These are phyloP conservation scores for Protea cynaroides DNA, from an alignment of 164 flowering plant species.

Conservation along the genomic window DNA sequence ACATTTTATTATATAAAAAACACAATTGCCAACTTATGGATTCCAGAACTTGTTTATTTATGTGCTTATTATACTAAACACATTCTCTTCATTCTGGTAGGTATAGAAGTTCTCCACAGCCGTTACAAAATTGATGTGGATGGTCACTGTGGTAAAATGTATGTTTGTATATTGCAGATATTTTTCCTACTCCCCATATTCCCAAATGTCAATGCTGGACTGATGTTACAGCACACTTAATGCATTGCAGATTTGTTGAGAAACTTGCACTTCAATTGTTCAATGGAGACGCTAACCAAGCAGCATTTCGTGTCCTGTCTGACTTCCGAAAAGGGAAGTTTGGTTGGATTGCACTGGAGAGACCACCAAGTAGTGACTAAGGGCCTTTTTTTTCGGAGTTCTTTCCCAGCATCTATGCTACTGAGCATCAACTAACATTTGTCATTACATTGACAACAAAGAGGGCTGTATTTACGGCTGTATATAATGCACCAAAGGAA, in stretches of 20 bases:
- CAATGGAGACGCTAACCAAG: slow-evolving; percentile 79
- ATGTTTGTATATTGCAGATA: slow-evolving; percentile 17
- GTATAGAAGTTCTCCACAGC: slow-evolving; percentile 45
- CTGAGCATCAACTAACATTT: background rate
- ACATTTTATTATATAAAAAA: background rate
- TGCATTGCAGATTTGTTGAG: slow-evolving; percentile 62
- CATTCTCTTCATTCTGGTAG: slow-evolving; percentile 30
- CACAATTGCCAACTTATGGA: no score
- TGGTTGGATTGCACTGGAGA: slow-evolving; percentile 87
- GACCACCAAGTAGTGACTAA: slow-evolving; percentile 56
- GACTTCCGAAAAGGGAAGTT: slow-evolving; percentile 93
- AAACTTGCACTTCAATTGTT: slow-evolving; percentile 69
- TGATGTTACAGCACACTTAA: background rate
- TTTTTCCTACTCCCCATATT: background rate
- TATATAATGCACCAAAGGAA: no score
- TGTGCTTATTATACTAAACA: background rate
- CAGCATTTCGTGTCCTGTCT: slow-evolving; percentile 76
- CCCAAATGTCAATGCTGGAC: background rate
- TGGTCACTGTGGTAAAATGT: slow-evolving; percentile 69
- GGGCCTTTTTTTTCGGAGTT: background rate
- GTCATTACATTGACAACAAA: no score
- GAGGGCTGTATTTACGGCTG: no score
- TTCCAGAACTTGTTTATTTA: background rate
- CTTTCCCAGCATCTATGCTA: background rate
- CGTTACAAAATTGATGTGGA: slow-evolving; percentile 75